Conservation (phyloP, 2,329 filamentous ascomycete genomes). For the Hypoxylon sp. region DNA sequence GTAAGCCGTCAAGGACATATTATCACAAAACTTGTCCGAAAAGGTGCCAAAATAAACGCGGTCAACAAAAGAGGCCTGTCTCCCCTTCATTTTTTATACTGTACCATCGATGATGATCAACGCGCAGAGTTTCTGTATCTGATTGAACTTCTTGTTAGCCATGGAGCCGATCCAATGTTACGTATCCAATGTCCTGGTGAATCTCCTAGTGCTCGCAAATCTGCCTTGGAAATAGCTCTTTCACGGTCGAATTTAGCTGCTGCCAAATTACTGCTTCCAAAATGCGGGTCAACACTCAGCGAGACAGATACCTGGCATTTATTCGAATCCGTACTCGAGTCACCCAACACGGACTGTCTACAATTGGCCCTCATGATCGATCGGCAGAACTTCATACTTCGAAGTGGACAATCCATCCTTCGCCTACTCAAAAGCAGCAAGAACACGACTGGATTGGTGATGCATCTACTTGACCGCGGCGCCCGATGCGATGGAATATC, state of each 20-base stretch:
- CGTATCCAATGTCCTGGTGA: neutral
- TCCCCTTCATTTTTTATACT: constrained; percentile 16
- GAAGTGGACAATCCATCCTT: constrained; percentile 1
- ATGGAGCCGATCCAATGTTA: constrained; percentile 17
- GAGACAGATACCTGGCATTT: constrained; percentile 6
- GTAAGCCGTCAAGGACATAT: neutral
- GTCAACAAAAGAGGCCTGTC: constrained; percentile 1
- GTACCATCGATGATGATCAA: neutral
- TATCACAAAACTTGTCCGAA: constrained; percentile 10
- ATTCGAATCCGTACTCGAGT: neutral
- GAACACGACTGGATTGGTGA: constrained; percentile 1
- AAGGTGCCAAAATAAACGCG: constrained; percentile 17
- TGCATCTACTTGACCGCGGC: constrained; percentile 16
- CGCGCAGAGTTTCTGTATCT: neutral
- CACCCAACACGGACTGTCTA: neutral
- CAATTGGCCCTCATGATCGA: constrained; percentile 11
- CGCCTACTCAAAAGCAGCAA: constrained; percentile 8
- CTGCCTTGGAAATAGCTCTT: constrained; percentile 19
- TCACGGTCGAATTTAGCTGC: neutral
- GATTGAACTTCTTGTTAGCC: constrained; percentile 16
- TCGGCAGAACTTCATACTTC: constrained; percentile 5
- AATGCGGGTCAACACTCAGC: neutral
- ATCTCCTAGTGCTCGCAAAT: neutral
- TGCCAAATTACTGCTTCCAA: constrained; percentile 15
- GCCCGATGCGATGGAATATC: neutral